These are phyloP conservation scores for Camellia lanceoleosa DNA, from an alignment of 148 eudicot species.

Conservation along the genomic window DNA sequence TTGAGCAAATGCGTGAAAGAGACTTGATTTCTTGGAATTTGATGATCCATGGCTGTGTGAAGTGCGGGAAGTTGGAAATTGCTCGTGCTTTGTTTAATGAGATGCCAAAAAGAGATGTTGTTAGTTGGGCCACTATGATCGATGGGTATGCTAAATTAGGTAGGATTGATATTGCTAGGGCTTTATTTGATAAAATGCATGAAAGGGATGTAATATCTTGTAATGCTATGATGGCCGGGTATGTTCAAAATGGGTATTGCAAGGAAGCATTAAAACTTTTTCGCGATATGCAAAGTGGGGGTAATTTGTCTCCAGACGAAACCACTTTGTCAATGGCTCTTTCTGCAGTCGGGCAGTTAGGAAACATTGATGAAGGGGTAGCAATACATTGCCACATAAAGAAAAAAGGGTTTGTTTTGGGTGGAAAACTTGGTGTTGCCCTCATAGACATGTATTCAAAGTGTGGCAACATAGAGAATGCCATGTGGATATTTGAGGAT, in stretches of 20 bases:
- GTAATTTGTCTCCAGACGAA: constrained; percentile 46
- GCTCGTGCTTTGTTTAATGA: constrained; percentile 45
- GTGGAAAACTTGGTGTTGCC: constrained; percentile 71
- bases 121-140: constrained; percentile 72
- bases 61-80: constrained; percentile 47
- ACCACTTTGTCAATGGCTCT: constrained; percentile 53
- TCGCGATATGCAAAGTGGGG: constrained; percentile 29
- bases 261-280: constrained; percentile 56
- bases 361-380: constrained; percentile 52
- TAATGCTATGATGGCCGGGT: constrained; percentile 75
- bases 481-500: constrained; percentile 46
- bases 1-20: constrained; percentile 51
- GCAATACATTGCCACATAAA: constrained; percentile 45
- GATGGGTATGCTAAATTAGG: constrained; percentile 66
- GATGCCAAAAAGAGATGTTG: constrained; percentile 56
- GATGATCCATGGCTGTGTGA: constrained; percentile 55
- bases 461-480: constrained; percentile 60
- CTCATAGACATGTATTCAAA: constrained; percentile 86
- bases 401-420: constrained; percentile 27
- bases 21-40: constrained; percentile 66
- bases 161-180: constrained; percentile 41
- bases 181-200: constrained; percentile 48
- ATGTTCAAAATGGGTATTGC: constrained; percentile 46
- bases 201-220: constrained; percentile 56
- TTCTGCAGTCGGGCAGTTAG: constrained; percentile 61